Percentiles rank a stretch among this genome's conserved stretches.
These are phyloP conservation scores for Wickerhamiella hasegawae DNA, from an alignment of 805 yeast genomes.

Conservation along the genomic window DNA sequence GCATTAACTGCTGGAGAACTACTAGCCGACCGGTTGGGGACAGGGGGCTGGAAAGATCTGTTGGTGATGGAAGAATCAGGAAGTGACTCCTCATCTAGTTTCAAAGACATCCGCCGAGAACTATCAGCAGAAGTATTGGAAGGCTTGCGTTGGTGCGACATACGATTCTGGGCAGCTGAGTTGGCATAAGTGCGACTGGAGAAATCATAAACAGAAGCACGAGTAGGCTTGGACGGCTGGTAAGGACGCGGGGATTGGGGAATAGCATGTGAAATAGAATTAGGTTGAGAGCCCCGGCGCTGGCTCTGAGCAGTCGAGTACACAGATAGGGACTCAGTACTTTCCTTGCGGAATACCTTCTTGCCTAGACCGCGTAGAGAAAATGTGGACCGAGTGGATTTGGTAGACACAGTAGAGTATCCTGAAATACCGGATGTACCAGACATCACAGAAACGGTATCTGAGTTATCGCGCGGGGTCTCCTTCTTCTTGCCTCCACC, in stretches of 20 bases:
- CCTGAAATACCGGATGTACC: conserved; percentile 2
- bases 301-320: too few relatives aligned
- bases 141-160: too few relatives aligned
- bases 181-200: neutral
- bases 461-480: neutral
- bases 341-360: conserved; percentile 3
- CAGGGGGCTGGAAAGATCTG: too few relatives aligned
- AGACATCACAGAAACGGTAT: neutral
- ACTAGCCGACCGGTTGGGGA: too few relatives aligned
- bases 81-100: neutral
- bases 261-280: too few relatives aligned
- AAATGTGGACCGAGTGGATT: conserved; percentile 16
- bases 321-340: too few relatives aligned
- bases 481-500: neutral
- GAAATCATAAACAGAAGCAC: neutral
- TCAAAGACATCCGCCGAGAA: neutral
- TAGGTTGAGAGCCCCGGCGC: neutral
- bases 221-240: neutral
- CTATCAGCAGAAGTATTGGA: too few relatives aligned
- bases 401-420: conserved; percentile 14
- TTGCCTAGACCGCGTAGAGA: conserved; percentile 11
- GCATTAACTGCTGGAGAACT: too few relatives aligned
- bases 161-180: neutral
- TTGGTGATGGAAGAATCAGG: neutral
- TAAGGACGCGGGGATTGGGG: too few relatives aligned